Conservation (phyloP, 2,329 filamentous ascomycete genomes). For the Neopestalotiopsis rosae region DNA sequence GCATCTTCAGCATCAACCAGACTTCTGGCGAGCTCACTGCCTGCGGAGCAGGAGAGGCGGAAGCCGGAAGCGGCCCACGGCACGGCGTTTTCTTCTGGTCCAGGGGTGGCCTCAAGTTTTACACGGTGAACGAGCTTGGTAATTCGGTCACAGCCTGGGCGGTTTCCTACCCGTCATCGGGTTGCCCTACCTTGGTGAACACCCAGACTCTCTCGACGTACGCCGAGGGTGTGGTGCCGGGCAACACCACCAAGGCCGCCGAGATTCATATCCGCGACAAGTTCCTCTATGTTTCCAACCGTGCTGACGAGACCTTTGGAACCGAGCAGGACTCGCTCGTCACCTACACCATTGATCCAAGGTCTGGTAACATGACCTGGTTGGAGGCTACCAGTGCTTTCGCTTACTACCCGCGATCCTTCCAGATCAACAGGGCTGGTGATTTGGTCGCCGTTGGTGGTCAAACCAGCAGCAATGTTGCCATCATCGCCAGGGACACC, state of each 20-base stretch:
- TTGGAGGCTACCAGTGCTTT: conserved; percentile 13
- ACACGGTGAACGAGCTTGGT: conserved; percentile 53
- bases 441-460: conserved; percentile 19
- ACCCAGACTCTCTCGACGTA: conserved; percentile 54
- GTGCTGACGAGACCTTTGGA: conserved; percentile 19
- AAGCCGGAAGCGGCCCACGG: conserved; percentile 55
- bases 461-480: conserved; percentile 20
- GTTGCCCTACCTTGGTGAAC: conserved; percentile 52
- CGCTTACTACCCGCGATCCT: conserved; percentile 18
- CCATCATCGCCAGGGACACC: conserved; percentile 16
- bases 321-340: conserved; percentile 18
- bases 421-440: conserved; percentile 19
- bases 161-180: conserved; percentile 44
- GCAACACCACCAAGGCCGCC: conserved; percentile 55
- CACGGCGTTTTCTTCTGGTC: conserved; percentile 57
- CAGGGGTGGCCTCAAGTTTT: conserved; percentile 35
- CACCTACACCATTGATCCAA: conserved; percentile 6
- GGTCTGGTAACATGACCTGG: conserved; percentile 10
- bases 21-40: conserved; percentile 49
- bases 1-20: conserved; percentile 56
- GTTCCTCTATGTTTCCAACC: conserved; percentile 19
- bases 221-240: conserved; percentile 45
- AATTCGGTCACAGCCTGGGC: conserved; percentile 57
- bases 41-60: conserved; percentile 47
- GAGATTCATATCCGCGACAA: conserved; percentile 58